Conservation (phyloP, 768 basidiomycete species). For the Paxillus rubicundulus region DNA sequence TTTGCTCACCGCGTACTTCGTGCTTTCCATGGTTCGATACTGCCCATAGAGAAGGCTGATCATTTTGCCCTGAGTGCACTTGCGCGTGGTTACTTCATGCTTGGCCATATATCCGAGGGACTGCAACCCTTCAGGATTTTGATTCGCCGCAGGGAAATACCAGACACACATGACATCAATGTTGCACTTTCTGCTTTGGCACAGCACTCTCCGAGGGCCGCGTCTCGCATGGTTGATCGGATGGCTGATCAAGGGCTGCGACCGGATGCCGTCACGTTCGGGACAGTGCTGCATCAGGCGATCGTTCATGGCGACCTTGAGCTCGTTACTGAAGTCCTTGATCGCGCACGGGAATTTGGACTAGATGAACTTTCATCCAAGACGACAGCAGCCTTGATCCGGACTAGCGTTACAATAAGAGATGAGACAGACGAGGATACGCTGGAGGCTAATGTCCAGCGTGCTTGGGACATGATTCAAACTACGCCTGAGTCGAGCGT, state of each 20-base stretch:
- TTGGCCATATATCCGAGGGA: conserved; percentile 47
- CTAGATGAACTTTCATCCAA: conserved; percentile 42
- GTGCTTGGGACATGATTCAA: conserved; percentile 43
- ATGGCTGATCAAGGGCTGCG: conserved; percentile 48
- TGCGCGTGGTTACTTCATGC: conserved; percentile 60
- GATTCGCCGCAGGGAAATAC: conserved; percentile 47
- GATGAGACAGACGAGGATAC: conserved; percentile 25
- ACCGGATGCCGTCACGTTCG: conserved; percentile 56
- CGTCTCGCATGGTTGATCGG: conserved; percentile 44
- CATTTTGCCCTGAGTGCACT: conserved; percentile 57
- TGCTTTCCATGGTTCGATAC: conserved; percentile 42
- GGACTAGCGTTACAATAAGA: conserved; percentile 33
- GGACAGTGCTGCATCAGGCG: conserved; percentile 62
- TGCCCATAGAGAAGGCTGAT: conserved; percentile 44
- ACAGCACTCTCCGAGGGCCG: conserved; percentile 44
- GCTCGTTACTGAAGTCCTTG: conserved; percentile 44
- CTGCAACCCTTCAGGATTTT: conserved; percentile 47
- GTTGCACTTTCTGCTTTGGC: conserved; percentile 58
- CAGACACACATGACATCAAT: conserved; percentile 65
- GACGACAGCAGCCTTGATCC: conserved; percentile 49
- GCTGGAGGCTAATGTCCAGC: conserved; percentile 36
- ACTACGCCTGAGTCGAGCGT: conserved; percentile 35
- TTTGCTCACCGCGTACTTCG: conserved; percentile 48
- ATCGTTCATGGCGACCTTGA: conserved; percentile 41
- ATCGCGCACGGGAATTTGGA: conserved; percentile 36